These are phyloP conservation scores for Tagetes patula DNA, from an alignment of 129 eudicot genomes.

Conservation along the genomic window DNA sequence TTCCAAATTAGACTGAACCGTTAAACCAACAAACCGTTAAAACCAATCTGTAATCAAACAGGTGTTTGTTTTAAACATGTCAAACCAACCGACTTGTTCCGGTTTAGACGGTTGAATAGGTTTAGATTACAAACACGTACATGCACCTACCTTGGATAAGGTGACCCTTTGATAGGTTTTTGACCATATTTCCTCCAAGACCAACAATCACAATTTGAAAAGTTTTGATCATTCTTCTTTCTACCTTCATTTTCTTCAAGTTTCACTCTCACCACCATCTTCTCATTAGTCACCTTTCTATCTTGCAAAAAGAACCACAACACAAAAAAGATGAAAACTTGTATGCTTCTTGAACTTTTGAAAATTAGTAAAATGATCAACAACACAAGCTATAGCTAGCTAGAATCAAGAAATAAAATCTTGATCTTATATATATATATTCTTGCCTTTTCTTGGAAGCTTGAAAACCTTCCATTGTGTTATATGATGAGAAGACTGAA, in stretches of 20 bases:
- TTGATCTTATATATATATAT: slow-evolving; percentile 13
- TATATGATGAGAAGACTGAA: slow-evolving; percentile 11
- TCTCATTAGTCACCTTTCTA: slow-evolving; percentile 59
- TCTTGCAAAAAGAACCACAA: slow-evolving; percentile 22
- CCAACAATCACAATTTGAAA: slow-evolving; percentile 79
- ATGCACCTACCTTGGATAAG: slow-evolving; percentile 51
- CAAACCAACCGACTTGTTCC: too few relatives aligned
- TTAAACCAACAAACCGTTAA: too few relatives aligned
- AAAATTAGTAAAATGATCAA: neutral
- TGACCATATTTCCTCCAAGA: slow-evolving; percentile 99
- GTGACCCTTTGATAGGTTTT: slow-evolving; percentile 86
- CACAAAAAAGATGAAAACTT: slow-evolving; percentile 14
- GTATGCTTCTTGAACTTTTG: slow-evolving; percentile 12
- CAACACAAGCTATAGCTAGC: neutral
- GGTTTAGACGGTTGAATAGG: too few relatives aligned
- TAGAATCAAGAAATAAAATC: slow-evolving; percentile 12
- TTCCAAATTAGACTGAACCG: too few relatives aligned
- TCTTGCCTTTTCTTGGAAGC: slow-evolving; percentile 71
- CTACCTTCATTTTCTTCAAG: slow-evolving; percentile 42
- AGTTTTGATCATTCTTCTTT: slow-evolving; percentile 53
- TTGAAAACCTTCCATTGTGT: slow-evolving; percentile 35
- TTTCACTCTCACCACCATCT: slow-evolving; percentile 59
- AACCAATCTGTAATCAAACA: too few relatives aligned
- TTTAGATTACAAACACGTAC: too few relatives aligned
- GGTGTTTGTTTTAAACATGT: too few relatives aligned